These are phyloP conservation scores for Trifolium subterraneum DNA, from an alignment of 306 rosid species.

Conservation along the genomic window DNA sequence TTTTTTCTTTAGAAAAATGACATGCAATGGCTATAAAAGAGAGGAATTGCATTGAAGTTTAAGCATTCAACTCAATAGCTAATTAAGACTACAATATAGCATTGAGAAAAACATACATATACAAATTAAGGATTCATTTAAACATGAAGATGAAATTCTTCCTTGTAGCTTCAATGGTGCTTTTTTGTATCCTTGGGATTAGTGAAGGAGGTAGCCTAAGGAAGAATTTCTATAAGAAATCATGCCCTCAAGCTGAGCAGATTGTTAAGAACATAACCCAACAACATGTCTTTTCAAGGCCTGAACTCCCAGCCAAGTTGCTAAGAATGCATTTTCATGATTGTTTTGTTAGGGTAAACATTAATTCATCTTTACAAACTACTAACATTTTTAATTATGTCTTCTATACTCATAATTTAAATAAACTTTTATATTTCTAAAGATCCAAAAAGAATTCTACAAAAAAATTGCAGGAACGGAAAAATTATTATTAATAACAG, in stretches of 20 bases:
- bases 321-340: slow-evolving; percentile 72
- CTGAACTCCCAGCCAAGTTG: slow-evolving; percentile 54
- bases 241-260: slow-evolving; percentile 56
- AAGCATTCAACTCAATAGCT: slow-evolving; percentile 31
- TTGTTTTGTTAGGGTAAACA: slow-evolving; percentile 64
- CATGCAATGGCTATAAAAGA: slow-evolving; percentile 38
- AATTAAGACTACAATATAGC: not conserved
- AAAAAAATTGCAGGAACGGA: too few relatives aligned
- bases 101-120: not conserved
- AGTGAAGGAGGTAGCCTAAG: slow-evolving; percentile 52
- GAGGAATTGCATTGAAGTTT: slow-evolving; percentile 6
- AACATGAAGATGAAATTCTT: slow-evolving; percentile 41
- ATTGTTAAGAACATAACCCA: slow-evolving; percentile 42
- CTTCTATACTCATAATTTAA: too few relatives aligned
- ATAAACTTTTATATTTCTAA: too few relatives aligned
- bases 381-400: not conserved
- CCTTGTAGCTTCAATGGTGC: slow-evolving; percentile 38
- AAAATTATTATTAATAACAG: too few relatives aligned
- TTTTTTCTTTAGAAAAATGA: not conserved
- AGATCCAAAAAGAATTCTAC: too few relatives aligned
- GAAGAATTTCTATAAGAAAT: slow-evolving; percentile 48
- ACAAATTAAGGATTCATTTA: not conserved
- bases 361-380: not conserved
- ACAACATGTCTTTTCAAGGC: slow-evolving; percentile 49
- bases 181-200: slow-evolving; percentile 37